Evolutionary conservation across 306 rosid species (phyloP).

Genomic region (Vicia sativa): DNA sequence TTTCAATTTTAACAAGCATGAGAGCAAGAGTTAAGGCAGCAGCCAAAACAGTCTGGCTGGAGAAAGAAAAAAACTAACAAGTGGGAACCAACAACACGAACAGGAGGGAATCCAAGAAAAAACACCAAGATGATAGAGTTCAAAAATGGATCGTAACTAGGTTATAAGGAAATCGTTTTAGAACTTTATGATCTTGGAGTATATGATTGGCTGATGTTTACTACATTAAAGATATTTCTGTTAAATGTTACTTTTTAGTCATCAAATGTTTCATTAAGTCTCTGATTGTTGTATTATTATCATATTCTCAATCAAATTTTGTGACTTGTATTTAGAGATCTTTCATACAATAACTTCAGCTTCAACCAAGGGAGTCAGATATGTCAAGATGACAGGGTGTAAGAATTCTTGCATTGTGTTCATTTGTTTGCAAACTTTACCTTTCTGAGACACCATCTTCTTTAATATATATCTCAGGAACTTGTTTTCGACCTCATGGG

Average conservation of each 20-base stretch:
- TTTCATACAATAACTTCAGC: slow-evolving; percentile 68
- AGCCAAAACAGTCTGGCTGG: too few species aligned
- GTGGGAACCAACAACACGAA: too few species aligned
- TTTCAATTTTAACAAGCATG: too few species aligned
- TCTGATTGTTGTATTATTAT: slow-evolving; percentile 10
- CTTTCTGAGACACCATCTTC: slow-evolving; percentile 16
- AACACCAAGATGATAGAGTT: too few species aligned
- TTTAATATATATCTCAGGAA: slow-evolving; percentile 37
- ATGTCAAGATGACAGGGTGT: slow-evolving; percentile 49
- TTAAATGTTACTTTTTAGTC: slow-evolving; percentile 13
- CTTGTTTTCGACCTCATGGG: slow-evolving; percentile 42
- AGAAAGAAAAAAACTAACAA: too few species aligned
- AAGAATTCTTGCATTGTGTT: slow-evolving; percentile 41
- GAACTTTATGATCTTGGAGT: background rate
- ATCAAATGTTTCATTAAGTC: background rate
- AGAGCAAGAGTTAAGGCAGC: too few species aligned
- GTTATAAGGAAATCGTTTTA: background rate
- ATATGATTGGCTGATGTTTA: background rate
- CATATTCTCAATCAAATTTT: slow-evolving; percentile 32
- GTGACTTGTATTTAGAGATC: slow-evolving; percentile 55
- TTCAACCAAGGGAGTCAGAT: slow-evolving; percentile 3
- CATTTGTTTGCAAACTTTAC: slow-evolving; percentile 4
- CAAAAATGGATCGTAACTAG: too few species aligned
- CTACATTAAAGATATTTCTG: slow-evolving; percentile 10
- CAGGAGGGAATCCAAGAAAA: too few species aligned